Conservation (phyloP, 306 rosid species). For the Castanea mollissima region DNA sequence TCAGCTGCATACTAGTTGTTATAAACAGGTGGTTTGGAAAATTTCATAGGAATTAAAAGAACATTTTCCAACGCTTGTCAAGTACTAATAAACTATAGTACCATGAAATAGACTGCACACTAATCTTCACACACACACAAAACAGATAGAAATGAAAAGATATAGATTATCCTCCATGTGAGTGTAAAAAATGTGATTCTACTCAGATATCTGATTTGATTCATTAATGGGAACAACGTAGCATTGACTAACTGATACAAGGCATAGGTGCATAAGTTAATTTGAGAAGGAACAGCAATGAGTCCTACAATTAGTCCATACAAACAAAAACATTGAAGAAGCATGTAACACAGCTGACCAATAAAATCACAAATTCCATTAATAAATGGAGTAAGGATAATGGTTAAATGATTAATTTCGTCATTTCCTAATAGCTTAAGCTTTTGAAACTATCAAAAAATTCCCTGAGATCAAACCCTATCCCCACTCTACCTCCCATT, state of each 20-base stretch:
- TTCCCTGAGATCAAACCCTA: too few relatives aligned
- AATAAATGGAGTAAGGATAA: not conserved
- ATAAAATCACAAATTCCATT: not conserved
- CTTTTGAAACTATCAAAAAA: too few relatives aligned
- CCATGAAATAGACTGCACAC: not conserved
- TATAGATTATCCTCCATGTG: not conserved
- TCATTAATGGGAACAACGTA: not conserved
- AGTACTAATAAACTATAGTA: not conserved
- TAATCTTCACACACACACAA: not conserved
- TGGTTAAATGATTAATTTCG: too few relatives aligned
- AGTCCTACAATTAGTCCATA: not conserved
- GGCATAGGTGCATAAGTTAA: not conserved
- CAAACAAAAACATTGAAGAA: not conserved
- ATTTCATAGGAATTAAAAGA: not conserved
- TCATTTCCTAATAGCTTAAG: too few relatives aligned
- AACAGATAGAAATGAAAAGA: not conserved
- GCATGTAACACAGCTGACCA: not conserved
- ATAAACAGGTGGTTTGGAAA: not conserved
- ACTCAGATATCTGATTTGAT: not conserved
- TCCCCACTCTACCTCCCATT: too few relatives aligned
- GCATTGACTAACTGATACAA: not conserved
- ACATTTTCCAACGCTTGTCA: not conserved
- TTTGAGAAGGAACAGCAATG: not conserved
- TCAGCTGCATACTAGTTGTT: slow-evolving; percentile 7
- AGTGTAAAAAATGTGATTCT: not conserved